Evolutionary conservation across 176 grass and related monocot species (phyloP).

Genomic region (Guadua angustifolia): DNA sequence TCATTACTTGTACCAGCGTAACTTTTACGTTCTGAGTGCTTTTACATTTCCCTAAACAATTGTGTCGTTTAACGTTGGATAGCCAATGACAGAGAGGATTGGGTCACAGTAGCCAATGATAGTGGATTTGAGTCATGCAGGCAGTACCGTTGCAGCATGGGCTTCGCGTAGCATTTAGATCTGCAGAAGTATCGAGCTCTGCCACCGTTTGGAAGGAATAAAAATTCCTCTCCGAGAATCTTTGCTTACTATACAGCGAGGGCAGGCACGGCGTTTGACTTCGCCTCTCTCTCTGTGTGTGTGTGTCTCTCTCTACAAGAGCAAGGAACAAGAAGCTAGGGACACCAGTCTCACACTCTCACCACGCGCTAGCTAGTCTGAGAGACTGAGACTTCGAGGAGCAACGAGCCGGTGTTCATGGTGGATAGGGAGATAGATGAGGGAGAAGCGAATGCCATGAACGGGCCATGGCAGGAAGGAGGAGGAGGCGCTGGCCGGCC

Average conservation of each 20-base stretch:
- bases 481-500: neutral
- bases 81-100: neutral
- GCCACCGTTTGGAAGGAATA: neutral
- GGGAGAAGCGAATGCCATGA: constrained; percentile 29
- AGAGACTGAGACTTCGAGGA: neutral
- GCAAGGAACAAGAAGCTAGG: neutral
- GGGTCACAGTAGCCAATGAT: neutral
- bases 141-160: neutral
- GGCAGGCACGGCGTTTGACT: constrained; percentile 38
- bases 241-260: neutral
- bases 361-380: neutral
- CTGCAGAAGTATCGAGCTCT: neutral
- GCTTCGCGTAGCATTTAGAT: neutral
- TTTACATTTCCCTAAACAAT: constrained; percentile 7
- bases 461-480: neutral
- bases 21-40: neutral
- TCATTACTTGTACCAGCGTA: neutral
- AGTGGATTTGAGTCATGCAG: neutral
- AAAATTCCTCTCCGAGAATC: neutral
- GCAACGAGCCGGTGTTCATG: constrained; percentile 6
- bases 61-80: neutral
- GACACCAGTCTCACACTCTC: neutral
- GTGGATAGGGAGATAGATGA: constrained; percentile 46
- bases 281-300: neutral
- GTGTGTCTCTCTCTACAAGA: neutral